Conservation (phyloP, 306 rosid species). For the Glycine latifolia region DNA sequence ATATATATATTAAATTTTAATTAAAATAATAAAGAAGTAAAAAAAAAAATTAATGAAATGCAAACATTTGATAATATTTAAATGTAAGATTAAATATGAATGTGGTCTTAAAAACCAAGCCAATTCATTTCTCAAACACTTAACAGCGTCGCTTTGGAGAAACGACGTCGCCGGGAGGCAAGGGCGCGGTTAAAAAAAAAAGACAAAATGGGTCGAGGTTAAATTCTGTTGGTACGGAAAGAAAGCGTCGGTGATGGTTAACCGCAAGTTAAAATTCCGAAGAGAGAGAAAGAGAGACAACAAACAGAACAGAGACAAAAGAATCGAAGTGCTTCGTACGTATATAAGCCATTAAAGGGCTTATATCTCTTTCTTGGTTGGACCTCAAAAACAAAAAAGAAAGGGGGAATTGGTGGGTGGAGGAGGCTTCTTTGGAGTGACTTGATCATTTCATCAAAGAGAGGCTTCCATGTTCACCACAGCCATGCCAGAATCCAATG, state of each 20-base stretch:
- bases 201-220: conserved; percentile 4
- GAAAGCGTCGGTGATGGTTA: conserved; percentile 75
- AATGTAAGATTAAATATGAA: too few relatives aligned
- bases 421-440: conserved; percentile 35
- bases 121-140: too few relatives aligned
- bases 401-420: conserved; percentile 35
- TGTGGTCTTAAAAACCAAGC: background rate
- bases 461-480: conserved; percentile 52
- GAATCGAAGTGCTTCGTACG: too few relatives aligned
- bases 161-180: background rate
- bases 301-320: too few relatives aligned
- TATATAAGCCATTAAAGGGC: too few relatives aligned
- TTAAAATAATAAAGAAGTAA: too few relatives aligned
- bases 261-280: conserved; percentile 50
- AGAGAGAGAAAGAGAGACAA: background rate
- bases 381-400: too few relatives aligned
- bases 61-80: too few relatives aligned
- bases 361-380: too few relatives aligned
- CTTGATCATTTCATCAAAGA: background rate
- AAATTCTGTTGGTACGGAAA: conserved; percentile 48
- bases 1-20: too few relatives aligned
- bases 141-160: background rate
- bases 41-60: too few relatives aligned
- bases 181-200: background rate
- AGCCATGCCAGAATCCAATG: conserved; percentile 48